Evolutionary conservation across 2,329 filamentous ascomycete genomes (phyloP), one percentile per base, ranked within the genome.

Genomic region (Xylaria sp.): DNA sequence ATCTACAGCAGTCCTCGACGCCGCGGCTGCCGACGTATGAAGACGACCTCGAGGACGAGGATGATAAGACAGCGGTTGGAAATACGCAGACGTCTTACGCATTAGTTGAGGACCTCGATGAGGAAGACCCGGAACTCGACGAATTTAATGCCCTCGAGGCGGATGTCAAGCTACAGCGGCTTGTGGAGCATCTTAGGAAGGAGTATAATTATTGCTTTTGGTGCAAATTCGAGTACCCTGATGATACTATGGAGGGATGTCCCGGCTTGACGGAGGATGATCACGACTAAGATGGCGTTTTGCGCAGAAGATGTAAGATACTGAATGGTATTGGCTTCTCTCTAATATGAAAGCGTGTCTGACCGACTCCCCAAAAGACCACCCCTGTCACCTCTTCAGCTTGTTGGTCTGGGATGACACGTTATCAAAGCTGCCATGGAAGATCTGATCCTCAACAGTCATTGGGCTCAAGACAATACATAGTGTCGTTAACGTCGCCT

Each of bases 191-290:
- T 80, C 80, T 99, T 63, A 87, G 96, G 46, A 84, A 89, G 58
- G 87, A 87, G 76, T 89, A 94, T 76, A 81, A 85, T 54, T 99
- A 99, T 79, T 99, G 96, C 82, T 97, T 98, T 79, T 99, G 94
- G 92, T 99, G 96, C 82, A 98, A 98, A 80, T 92, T 87, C 80
- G 84, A 84, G 62, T 99, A 98, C 79, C 87, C 90, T 0, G 90
- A 94, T 76, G 83, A 83, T 44, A 81, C 83, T 44, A 90, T 98
- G 91, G 93, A 96, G 13, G 94, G 93, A 0, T 99, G 96, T 84
- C 95, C 96, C 0, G 96, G 96, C 0, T 65, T 91, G 44, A 92
- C 90, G 0, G 96, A 98, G 81, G 94, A 97, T 76, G 94, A 98
- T 75, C 89, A 91, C 70, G 88, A 91, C 74, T 87, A 69, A 37